phyloP scores from a whole-genome alignment of 2,329 filamentous ascomycete species.

The Neocatenulostroma microsporum region DNA sequence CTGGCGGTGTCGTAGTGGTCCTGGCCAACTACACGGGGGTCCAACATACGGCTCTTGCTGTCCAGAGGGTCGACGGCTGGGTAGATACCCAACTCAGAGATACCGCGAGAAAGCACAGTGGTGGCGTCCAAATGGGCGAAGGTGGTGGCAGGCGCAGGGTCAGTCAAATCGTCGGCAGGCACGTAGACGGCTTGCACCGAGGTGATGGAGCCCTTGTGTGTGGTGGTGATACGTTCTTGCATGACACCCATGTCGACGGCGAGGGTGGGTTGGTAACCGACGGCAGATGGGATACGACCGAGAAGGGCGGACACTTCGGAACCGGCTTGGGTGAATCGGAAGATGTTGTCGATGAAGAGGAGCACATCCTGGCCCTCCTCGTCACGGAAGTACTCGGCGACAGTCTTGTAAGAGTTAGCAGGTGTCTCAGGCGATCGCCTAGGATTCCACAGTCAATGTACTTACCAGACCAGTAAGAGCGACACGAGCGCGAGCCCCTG shows the following conservation, averaged over 20 bases:
- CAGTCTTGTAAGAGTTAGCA: slow-evolving; percentile 46
- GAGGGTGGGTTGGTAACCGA: slow-evolving; percentile 99
- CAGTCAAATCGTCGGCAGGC: slow-evolving; percentile 99
- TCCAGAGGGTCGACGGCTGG: slow-evolving; percentile 99
- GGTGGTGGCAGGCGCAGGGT: slow-evolving; percentile 97
- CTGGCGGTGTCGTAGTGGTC: slow-evolving; percentile 96
- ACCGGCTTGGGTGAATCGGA: slow-evolving; percentile 99
- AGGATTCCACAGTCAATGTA: background rate
- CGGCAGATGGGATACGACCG: slow-evolving; percentile 98
- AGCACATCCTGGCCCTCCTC: slow-evolving; percentile 84
- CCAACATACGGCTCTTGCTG: slow-evolving; percentile 98
- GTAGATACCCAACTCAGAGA: slow-evolving; percentile 99
- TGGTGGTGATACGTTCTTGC: slow-evolving; percentile 99
- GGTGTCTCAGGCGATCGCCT: too few species aligned
- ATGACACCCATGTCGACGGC: slow-evolving; percentile 98
- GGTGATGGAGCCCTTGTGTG: slow-evolving; percentile 98
- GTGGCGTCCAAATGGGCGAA: slow-evolving; percentile 99
- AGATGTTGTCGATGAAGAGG: slow-evolving; percentile 99
- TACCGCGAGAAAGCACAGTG: slow-evolving; percentile 99
- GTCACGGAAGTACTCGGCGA: slow-evolving; percentile 67
- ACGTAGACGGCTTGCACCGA: slow-evolving; percentile 99
- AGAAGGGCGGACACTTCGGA: slow-evolving; percentile 99
- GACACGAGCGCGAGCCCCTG: slow-evolving; percentile 98
- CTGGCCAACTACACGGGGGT: slow-evolving; percentile 95
- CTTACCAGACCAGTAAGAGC: slow-evolving; percentile 69